A percentile compares a stretch with the other conserved stretches of the same genome.
phyloP scores from a whole-genome alignment of 768 basidiomycete genomes.

The Leccinum broughii region DNA sequence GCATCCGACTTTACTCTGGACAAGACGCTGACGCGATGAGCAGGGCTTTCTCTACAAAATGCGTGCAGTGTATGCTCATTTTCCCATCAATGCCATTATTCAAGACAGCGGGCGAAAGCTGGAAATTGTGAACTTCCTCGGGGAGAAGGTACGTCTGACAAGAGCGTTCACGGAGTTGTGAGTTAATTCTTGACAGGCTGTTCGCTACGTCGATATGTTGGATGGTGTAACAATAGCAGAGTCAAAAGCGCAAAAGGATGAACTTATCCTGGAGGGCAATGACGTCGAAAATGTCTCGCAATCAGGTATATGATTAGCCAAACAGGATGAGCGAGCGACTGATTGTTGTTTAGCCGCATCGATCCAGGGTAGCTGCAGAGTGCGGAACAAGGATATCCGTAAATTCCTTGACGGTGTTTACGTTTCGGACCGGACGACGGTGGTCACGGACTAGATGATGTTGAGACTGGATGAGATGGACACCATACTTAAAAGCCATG shows the following conservation, averaged over 20 bases:
- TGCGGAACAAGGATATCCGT: slow-evolving; percentile 99
- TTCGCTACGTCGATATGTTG: slow-evolving; percentile 91
- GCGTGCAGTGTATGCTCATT: slow-evolving; percentile 99
- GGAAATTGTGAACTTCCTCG: slow-evolving; percentile 95
- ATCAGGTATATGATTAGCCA: slow-evolving; percentile 57
- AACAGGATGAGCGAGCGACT: neutral
- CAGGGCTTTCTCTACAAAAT: slow-evolving; percentile 99
- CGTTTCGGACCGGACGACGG: slow-evolving; percentile 77
- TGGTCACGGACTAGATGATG: slow-evolving; percentile 42
- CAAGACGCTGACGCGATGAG: slow-evolving; percentile 4
- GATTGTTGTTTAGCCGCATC: slow-evolving; percentile 66
- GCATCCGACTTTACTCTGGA: neutral
- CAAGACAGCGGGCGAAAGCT: slow-evolving; percentile 68
- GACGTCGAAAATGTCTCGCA: slow-evolving; percentile 98
- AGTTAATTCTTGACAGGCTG: slow-evolving; percentile 52
- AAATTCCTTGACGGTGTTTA: slow-evolving; percentile 97
- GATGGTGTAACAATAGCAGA: slow-evolving; percentile 81
- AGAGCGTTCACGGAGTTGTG: neutral
- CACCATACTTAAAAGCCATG: slow-evolving; percentile 19
- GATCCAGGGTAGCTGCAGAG: slow-evolving; percentile 94
- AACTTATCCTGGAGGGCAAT: slow-evolving; percentile 91
- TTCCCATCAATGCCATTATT: slow-evolving; percentile 99
- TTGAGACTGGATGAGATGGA: slow-evolving; percentile 11
- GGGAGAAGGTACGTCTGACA: slow-evolving; percentile 73
- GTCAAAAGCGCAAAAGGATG: slow-evolving; percentile 92